These are phyloP conservation scores for Brassica juncea DNA, from an alignment of 345 rosid species.

Conservation along the genomic window DNA sequence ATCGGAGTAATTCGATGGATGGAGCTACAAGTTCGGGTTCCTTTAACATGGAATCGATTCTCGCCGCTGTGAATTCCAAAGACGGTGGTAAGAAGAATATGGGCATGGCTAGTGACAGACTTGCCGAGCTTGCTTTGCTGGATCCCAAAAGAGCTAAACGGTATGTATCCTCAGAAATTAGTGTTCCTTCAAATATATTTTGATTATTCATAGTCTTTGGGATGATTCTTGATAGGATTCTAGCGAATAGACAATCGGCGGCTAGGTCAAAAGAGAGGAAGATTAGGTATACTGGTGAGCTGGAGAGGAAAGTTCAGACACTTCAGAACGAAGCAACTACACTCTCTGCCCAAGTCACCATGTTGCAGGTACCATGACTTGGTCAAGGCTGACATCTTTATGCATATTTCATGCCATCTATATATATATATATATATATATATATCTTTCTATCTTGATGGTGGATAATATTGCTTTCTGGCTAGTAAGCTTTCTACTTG, in stretches of 20 bases:
- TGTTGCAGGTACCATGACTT: slow-evolving; percentile 62
- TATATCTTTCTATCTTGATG: neutral
- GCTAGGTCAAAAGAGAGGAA: slow-evolving; percentile 98
- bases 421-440: neutral
- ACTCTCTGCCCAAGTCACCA: slow-evolving; percentile 89
- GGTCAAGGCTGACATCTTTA: neutral
- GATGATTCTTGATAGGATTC: slow-evolving; percentile 52
- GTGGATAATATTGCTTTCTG: neutral
- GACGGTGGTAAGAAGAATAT: slow-evolving; percentile 79
- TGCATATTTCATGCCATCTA: neutral
- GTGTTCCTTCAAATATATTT: neutral
- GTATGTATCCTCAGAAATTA: slow-evolving; percentile 34
- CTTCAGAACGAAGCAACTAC: slow-evolving; percentile 97
- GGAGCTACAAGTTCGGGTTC: slow-evolving; percentile 55
- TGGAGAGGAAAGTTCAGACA: slow-evolving; percentile 96
- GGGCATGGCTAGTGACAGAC: slow-evolving; percentile 64
- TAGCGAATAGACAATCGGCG: slow-evolving; percentile 93
- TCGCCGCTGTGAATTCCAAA: slow-evolving; percentile 34
- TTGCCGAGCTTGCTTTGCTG: slow-evolving; percentile 84
- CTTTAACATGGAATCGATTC: slow-evolving; percentile 59
- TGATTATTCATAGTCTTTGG: neutral
- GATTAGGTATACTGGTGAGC: slow-evolving; percentile 72
- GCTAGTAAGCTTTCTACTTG: neutral
- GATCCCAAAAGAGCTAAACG: slow-evolving; percentile 98
- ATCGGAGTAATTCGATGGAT: slow-evolving; percentile 86